Evolutionary conservation across 805 yeast genomes (phyloP), one percentile per base, ranked within the genome.

Genomic region (Cyberlindnera maritima): DNA sequence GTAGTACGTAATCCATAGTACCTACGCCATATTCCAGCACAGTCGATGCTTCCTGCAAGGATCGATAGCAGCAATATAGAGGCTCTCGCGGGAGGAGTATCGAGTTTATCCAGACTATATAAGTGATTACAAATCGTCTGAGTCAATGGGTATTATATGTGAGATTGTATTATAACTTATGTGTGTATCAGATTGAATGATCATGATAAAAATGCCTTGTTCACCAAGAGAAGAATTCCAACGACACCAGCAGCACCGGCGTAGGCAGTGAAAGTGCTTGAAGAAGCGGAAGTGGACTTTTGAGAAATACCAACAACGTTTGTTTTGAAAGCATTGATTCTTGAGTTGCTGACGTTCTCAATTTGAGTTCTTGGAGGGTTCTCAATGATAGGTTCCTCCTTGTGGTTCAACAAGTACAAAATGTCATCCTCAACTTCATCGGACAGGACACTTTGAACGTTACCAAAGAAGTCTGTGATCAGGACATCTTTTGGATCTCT

Each of bases 401-500:
- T 43, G 32, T 56, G 53, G 39, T 56, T 49, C 37, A 60, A 35
- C 10, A 61, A 40, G 41, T 53, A 53, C n/a, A 61, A 36, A 15
- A 61, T 45, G 49, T 77, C 82, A 43, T 71, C 73, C 46, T 80
- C 83, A 7, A 74, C 77, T 10, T 72, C 72, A 57, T 83, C 89
- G n/a, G 81, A 66, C 3, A 85, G 75, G 2, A 87, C 86, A 46
- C 83, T 80, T 64, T 90, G 97, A 18, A 90, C 86, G 56, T 89
- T 89, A 2, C 97, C 99, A 58, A 94, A 91, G 64, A 94, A 94
- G 62, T 94, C 98, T 0, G 98, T 91, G 54, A 94, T 77, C 44
- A 80, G 68, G 4, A 90, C 96, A 36, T 85, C 79, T 3, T 75
- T 68, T 39, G 82, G 70, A 52, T 85, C 79, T 58, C 95, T 76